A percentile compares a stretch with the other conserved stretches of the same genome.
Conservation (phyloP, 345 rosid genomes). For the Bruguiera sexangula region DNA sequence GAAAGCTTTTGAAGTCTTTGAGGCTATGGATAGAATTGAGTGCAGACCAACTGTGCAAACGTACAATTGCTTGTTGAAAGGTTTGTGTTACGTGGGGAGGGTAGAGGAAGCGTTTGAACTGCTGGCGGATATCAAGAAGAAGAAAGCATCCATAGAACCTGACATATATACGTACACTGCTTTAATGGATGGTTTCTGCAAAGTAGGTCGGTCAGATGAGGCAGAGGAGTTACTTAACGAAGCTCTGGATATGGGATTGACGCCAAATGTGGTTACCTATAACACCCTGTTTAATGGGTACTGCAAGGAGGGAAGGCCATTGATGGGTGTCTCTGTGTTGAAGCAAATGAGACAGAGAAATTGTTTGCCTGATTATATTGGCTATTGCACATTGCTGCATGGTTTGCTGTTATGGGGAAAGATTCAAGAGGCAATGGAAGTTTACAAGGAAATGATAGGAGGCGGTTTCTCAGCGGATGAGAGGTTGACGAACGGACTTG, state of each 20-base stretch:
- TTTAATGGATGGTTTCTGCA: constrained; percentile 70
- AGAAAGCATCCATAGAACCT: constrained; percentile 27
- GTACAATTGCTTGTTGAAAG: constrained; percentile 60
- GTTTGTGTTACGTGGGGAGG: constrained; percentile 66
- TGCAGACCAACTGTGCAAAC: constrained; percentile 43
- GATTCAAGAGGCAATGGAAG: constrained; percentile 28
- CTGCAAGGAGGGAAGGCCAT: constrained; percentile 50
- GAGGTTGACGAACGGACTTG: constrained; percentile 36
- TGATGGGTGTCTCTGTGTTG: constrained; percentile 44
- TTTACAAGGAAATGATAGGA: constrained; percentile 45
- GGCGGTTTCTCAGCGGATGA: constrained; percentile 41
- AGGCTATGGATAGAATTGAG: constrained; percentile 36
- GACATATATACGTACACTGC: constrained; percentile 58
- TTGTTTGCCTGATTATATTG: constrained; percentile 47
- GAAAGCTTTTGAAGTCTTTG: constrained; percentile 45
- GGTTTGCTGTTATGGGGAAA: constrained; percentile 57
- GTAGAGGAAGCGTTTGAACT: constrained; percentile 58
- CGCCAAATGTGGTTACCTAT: constrained; percentile 47
- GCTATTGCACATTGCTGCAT: constrained; percentile 46
- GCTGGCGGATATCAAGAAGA: constrained; percentile 39
- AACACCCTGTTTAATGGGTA: constrained; percentile 63
- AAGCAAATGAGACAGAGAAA: constrained; percentile 48
- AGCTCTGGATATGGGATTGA: constrained; percentile 42
- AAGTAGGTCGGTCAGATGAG: constrained; percentile 66
- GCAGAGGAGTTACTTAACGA: constrained; percentile 58